Base-by-base conservation (phyloP, 495 filamentous ascomycete species). In the Xylaria telfairii region DNA sequence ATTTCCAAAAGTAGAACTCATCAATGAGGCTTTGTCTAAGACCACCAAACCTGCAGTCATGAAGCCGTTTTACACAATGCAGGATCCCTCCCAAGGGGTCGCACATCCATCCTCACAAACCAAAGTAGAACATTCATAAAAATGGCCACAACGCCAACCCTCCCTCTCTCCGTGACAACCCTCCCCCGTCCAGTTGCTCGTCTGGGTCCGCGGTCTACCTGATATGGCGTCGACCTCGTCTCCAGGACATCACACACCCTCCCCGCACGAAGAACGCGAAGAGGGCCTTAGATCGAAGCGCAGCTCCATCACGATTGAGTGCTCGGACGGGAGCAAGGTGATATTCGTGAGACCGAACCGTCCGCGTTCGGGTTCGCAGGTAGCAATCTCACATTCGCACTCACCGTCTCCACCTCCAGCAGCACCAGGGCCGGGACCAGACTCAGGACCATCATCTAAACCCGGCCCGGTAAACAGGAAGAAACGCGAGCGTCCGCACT, bases 21-120 rank as follows among this genome's bases (percentile, higher is more conserved):
- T 63, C 32, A 63, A 63, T 51, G 57, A 61, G 21, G 32, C 24
- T 21, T 34, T 69, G 67, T 69, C 67, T 69, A 30, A 63, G 67
- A 56, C 67, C n/a, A 21, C 65, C n/a, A 34, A n/a, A 57, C 7
- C 13, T 3, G 46, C 34, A 42, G 44, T 28, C 34, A 44, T 53
- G 44, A 30, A 24, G 8, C 51, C 7, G 67, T 54, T 69, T 15
- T 28, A 24, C 44, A 46, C 34, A 15, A 26, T 56, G 65, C 66
- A 68, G 24, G n/a, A 65, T 34, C 44, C n/a, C 21, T 51, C 5
- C n/a, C 7, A 30, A 64, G 41, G 34, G 37, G 2, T 13, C 4
- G 12, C 21, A 6, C 4, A 8, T 6, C 37, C 15, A 13, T 4
- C 15, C 13, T 42, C 19, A 24, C 67, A 63, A 69, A 69, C 57